Evolutionary conservation across 306 rosid species (phyloP), one percentile per base, ranked within the genome.

Genomic region (Pterocarpus santalinus): DNA sequence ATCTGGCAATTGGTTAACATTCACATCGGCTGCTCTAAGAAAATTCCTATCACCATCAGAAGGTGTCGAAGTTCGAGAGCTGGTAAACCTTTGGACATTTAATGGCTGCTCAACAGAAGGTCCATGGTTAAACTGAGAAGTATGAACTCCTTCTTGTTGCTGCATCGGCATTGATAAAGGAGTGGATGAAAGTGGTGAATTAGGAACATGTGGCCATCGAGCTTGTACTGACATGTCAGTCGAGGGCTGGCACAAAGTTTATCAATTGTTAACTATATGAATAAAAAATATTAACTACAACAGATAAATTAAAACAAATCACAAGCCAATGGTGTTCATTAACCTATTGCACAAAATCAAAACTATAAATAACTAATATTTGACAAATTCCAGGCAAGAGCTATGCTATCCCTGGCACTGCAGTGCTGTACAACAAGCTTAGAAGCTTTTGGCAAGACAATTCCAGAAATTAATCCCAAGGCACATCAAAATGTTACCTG

Each of bases 141-240:
- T 69, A 75, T 80, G 92, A 17, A 72, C 80, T 43, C 90, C 88
- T 61, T 87, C 97, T 39, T 79, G 90, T 80, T 90, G 94, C 88
- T 84, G 95, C 85, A 85, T 69, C 13, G 97, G 91, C 92, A 91
- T 84, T n/a, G 97, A 88, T 46, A 73, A 49, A 67, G 97, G 95
- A 79, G 88, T 77, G 69, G 98, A 84, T 76, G 91, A 88, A 74
- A 83, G 82, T 47, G 92, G 74, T 12, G 94, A 82, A 77, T 88
- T 89, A 76, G 95, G 93, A 76, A 77, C 85, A 73, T 86, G 94
- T 38, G 97, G 88, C 98, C 98, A 92, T 8, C 90, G 94, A 49
- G 97, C 88, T 85, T 94, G 97, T 43, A 83, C 92, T 13, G 98
- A 74, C 94, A 89, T 90, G 82, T 95, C 98, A 2, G 87, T 77